phyloP scores from a whole-genome alignment of 1,139 yeast genomes.

The Suhomyces bolitotheri region DNA sequence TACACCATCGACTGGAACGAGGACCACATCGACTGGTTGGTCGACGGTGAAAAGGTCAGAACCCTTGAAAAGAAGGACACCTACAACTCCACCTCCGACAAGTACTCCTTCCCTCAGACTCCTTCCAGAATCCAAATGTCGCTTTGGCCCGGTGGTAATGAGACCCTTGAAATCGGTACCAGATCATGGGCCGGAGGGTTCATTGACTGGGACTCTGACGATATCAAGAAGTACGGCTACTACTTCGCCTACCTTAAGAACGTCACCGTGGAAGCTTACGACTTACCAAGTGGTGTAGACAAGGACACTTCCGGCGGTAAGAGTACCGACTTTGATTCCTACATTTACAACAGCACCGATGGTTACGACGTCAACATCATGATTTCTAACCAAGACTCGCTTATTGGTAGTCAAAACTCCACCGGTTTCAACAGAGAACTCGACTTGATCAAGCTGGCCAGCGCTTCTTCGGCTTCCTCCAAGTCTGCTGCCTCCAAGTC shows the following conservation, averaged over 20 bases:
- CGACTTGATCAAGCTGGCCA: constrained; percentile 18
- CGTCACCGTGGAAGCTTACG: constrained; percentile 66
- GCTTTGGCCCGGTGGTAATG: constrained; percentile 89
- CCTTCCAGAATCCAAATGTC: constrained; percentile 86
- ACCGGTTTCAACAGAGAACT: constrained; percentile 64
- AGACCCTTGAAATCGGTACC: constrained; percentile 69
- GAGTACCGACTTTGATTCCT: constrained; percentile 45
- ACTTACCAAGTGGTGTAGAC: constrained; percentile 53
- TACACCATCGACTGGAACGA: constrained; percentile 84
- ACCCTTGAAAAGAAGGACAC: constrained; percentile 67
- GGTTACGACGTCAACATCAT: constrained; percentile 48
- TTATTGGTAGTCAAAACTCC: constrained; percentile 59
- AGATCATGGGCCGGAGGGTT: constrained; percentile 93
- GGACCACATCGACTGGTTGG: constrained; percentile 67
- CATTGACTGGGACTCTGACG: constrained; percentile 78
- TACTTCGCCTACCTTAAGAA: constrained; percentile 66
- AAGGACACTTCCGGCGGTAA: constrained; percentile 38
- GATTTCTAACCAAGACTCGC: constrained; percentile 60
- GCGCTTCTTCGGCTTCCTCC: constrained; percentile 10
- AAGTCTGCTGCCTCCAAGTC: constrained; percentile 7
- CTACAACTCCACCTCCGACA: constrained; percentile 59
- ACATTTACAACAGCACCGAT: constrained; percentile 53
- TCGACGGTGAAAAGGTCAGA: constrained; percentile 73
- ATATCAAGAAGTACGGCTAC: constrained; percentile 73
- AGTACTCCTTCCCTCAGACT: constrained; percentile 80